phyloP scores from a whole-genome alignment of 768 basidiomycete species.

The Termitomyces sp. region DNA sequence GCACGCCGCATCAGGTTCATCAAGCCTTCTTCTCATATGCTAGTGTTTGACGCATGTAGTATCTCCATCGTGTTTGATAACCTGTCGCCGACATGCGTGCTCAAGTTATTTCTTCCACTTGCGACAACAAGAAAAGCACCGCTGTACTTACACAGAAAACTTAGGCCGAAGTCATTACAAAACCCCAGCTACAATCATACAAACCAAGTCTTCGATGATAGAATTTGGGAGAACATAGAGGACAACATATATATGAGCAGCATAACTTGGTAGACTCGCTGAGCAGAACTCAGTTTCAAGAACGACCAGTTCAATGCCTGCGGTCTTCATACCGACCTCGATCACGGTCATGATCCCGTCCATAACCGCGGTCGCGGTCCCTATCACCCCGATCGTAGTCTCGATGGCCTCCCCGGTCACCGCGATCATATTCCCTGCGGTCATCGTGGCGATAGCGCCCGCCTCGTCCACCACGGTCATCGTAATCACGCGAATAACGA shows the following conservation, averaged over 20 bases:
- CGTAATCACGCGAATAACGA: conserved; percentile 58
- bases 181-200: neutral
- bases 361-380: conserved; percentile 30
- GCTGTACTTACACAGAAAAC: neutral
- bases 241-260: neutral
- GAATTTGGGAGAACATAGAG: neutral
- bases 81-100: no score
- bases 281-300: neutral
- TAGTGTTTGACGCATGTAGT: no score
- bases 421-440: conserved; percentile 37
- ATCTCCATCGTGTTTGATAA: no score
- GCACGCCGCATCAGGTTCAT: no score
- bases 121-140: neutral
- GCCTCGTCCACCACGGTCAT: conserved; percentile 48
- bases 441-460: conserved; percentile 41
- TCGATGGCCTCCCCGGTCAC: conserved; percentile 28
- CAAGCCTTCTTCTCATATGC: no score
- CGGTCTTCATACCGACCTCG: conserved; percentile 23
- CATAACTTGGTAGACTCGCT: neutral
- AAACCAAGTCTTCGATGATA: neutral
- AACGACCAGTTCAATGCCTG: conserved; percentile 15
- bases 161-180: no score
- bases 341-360: conserved; percentile 21
- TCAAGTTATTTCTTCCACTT: neutral
- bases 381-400: conserved; percentile 42